Evolutionary conservation across 768 basidiomycete genomes (phyloP).

Genomic region (Lyophyllum semitale): DNA sequence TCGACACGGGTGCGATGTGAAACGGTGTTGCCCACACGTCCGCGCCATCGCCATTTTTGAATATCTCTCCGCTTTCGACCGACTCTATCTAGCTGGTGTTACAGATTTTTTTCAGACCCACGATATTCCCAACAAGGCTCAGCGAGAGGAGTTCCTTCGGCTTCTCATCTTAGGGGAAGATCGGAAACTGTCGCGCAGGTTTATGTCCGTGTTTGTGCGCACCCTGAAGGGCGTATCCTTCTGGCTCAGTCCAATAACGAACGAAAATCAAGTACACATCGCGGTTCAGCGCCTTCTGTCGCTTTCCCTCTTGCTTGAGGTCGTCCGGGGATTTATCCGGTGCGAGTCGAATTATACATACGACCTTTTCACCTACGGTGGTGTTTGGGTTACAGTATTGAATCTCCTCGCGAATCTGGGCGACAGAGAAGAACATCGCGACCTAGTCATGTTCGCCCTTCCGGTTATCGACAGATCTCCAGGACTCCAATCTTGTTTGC

Average conservation of each 20-base stretch:
- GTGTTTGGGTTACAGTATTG: too few species aligned
- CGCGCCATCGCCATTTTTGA: constrained; percentile 14
- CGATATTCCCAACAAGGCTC: background rate
- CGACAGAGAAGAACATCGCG: too few species aligned
- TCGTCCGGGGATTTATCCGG: background rate
- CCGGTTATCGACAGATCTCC: too few species aligned
- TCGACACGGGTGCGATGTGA: constrained; percentile 2
- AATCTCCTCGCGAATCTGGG: too few species aligned
- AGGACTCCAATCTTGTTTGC: too few species aligned
- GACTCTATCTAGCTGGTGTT: constrained; percentile 1
- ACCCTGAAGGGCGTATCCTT: constrained; percentile 10
- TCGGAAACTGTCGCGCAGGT: background rate
- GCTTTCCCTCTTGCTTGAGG: background rate
- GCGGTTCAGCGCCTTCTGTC: background rate
- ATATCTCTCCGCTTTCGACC: constrained; percentile 7
- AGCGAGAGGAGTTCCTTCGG: background rate
- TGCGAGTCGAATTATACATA: too few species aligned
- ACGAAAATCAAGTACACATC: background rate
- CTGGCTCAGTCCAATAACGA: constrained; percentile 3
- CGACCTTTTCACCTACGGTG: too few species aligned
- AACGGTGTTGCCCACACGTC: constrained; percentile 8
- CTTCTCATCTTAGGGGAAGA: background rate
- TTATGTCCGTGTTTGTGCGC: constrained; percentile 1
- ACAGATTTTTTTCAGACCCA: background rate
- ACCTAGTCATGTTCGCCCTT: too few species aligned